These are phyloP conservation scores for Ustilago shanxiensis DNA, from an alignment of 1,284 basidiomycete species.

Conservation along the genomic window DNA sequence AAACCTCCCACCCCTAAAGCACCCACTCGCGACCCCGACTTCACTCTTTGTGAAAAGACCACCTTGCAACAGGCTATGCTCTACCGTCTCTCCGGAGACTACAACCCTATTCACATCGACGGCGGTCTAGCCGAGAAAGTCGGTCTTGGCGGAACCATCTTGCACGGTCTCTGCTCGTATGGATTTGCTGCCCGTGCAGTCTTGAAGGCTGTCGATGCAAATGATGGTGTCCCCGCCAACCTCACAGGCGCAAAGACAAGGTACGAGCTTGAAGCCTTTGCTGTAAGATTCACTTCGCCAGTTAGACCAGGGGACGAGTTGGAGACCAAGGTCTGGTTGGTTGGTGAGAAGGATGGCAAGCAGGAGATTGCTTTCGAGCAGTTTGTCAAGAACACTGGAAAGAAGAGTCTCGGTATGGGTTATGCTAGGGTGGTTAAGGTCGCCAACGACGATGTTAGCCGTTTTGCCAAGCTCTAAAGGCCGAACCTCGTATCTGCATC, in stretches of 20 bases:
- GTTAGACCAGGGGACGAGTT: slow-evolving; percentile 61
- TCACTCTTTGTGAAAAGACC: slow-evolving; percentile 48
- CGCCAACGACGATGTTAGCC: slow-evolving; percentile 29
- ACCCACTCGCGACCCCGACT: slow-evolving; percentile 50
- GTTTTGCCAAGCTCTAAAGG: slow-evolving; percentile 34
- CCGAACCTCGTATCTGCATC: background rate
- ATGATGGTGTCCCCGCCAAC: slow-evolving; percentile 52
- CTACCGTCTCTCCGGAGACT: slow-evolving; percentile 61
- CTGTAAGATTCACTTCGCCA: slow-evolving; percentile 62
- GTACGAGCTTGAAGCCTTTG: slow-evolving; percentile 46
- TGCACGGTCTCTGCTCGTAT: slow-evolving; percentile 66
- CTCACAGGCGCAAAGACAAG: slow-evolving; percentile 16
- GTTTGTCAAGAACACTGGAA: slow-evolving; percentile 49
- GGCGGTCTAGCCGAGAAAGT: slow-evolving; percentile 52
- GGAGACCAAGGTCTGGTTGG: slow-evolving; percentile 60
- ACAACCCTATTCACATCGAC: slow-evolving; percentile 66
- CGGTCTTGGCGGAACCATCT: slow-evolving; percentile 60
- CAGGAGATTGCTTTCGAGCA: slow-evolving; percentile 62
- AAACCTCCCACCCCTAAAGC: slow-evolving; percentile 49
- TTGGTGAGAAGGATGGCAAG: slow-evolving; percentile 47
- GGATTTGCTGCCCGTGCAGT: slow-evolving; percentile 61
- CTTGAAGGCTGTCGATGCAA: slow-evolving; percentile 44
- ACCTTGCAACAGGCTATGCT: slow-evolving; percentile 54
- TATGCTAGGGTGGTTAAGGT: slow-evolving; percentile 49
- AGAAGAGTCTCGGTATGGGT: slow-evolving; percentile 60